Base-by-base conservation (phyloP, 164 flowering plant species). In the Cinnamomum chago region DNA sequence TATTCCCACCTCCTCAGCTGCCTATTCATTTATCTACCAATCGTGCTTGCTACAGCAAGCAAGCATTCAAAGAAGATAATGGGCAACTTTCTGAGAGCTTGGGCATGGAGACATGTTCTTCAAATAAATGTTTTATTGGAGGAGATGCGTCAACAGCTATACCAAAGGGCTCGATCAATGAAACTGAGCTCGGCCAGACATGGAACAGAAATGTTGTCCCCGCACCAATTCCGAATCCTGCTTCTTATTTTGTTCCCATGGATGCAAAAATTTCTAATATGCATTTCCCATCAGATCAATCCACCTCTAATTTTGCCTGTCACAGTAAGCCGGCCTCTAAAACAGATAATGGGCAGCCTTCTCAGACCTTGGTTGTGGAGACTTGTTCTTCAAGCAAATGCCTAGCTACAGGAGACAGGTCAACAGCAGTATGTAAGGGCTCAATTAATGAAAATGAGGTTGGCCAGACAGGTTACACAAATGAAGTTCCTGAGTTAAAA, bases 1-100 rank as follows among this genome's bases (percentile, higher is more conserved):
- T 88, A 68, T 76, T 85, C 70, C 88, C 88, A 24, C 85, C 76
- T 67, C 79, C 84, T 10, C 84, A 68, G 58, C 77, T 80, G 27
- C 40, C 73, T 22, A 10, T 71, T 72, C 82, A 85, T 40, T 85
- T 70, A 65, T 71, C 87, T 27, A 30, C 58, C 68, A 71, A 51
- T 20, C 30, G 50, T 68, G 74, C 82, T n/a, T 27, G 76, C 40
- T 80, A 73, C 72, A 72, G 72, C 27, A 76, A 82, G 68, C 81
- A 79, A 24, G 72, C 65, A 72, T 51, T 60, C 76, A 71, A 78
- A 71, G 81, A 70, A 65, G 74, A 78, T 30, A 79, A 78, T 50
- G 72, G 33, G 22, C 83, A 79, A 24, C 24, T 79, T 14, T 77
- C 78, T 28, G 76, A 71, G 70, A 81, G 67, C 60, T 28, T 69